Conservation (phyloP, 306 rosid species). For the Pachyrhizus erosus region DNA sequence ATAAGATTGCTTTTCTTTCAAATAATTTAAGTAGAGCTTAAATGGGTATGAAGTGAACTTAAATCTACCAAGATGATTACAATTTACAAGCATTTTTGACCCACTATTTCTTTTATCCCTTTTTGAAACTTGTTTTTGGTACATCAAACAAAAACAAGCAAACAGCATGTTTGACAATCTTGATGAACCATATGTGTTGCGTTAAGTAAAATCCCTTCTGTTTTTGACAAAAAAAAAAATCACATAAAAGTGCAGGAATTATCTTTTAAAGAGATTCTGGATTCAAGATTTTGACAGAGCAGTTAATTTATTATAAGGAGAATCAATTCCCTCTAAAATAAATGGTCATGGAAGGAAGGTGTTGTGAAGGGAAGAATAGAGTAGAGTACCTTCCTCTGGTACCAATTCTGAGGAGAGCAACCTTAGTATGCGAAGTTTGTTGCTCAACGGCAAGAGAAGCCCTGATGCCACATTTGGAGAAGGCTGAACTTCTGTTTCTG, state of each 20-base stretch:
- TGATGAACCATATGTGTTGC: no score
- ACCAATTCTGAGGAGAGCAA: slow-evolving; percentile 80
- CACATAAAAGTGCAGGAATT: no score
- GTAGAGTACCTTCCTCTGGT: slow-evolving; percentile 81
- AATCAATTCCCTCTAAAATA: neutral
- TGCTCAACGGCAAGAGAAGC: slow-evolving; percentile 85
- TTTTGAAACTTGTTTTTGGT: no score
- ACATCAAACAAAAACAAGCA: no score
- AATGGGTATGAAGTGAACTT: neutral
- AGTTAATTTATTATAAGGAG: neutral
- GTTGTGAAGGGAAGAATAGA: neutral
- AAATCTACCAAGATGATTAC: no score
- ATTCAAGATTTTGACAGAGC: neutral
- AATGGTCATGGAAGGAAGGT: no score
- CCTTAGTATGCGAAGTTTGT: slow-evolving; percentile 55
- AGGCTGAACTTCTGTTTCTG: slow-evolving; percentile 43
- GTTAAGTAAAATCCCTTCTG: no score
- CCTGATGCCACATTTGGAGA: slow-evolving; percentile 46
- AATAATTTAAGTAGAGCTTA: neutral
- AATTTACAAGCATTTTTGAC: no score
- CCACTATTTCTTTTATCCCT: no score
- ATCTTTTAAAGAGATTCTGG: neutral
- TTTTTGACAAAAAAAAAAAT: no score
- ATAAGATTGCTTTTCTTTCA: neutral
- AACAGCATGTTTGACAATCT: no score